Percentiles rank a stretch among this genome's conserved stretches.
Evolutionary conservation across 768 basidiomycete genomes (phyloP).

Genomic region (Brasilioporus rufonigricans): DNA sequence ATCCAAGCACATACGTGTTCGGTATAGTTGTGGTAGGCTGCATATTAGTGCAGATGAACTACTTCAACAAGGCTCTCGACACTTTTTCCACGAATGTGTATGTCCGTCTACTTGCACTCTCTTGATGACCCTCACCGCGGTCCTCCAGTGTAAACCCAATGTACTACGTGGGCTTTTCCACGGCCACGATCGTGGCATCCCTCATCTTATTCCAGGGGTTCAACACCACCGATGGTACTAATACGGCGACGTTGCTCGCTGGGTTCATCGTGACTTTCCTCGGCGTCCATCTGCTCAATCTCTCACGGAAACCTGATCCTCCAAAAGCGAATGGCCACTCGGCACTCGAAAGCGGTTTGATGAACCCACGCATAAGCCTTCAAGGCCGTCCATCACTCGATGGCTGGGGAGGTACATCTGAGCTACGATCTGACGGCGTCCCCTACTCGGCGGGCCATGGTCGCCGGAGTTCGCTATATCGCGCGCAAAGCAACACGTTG

Average conservation of each 20-base stretch:
- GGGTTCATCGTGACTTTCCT: constrained; percentile 94
- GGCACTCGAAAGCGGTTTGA: constrained; percentile 61
- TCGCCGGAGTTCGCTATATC: constrained; percentile 63
- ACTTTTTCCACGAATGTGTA: constrained; percentile 98
- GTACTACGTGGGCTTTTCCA: constrained; percentile 97
- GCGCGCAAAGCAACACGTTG: constrained; percentile 60
- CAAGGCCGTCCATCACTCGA: constrained; percentile 82
- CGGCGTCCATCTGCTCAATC: constrained; percentile 92
- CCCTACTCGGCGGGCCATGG: constrained; percentile 47
- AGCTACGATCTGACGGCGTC: constrained; percentile 28
- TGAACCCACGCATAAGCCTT: constrained; percentile 78
- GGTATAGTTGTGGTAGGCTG: constrained; percentile 77
- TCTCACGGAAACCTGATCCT: constrained; percentile 61
- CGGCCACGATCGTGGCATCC: constrained; percentile 89
- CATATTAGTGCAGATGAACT: constrained; percentile 92
- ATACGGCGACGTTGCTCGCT: constrained; percentile 82
- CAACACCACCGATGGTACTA: constrained; percentile 80
- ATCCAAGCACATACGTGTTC: constrained; percentile 96
- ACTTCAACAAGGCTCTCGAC: constrained; percentile 97
- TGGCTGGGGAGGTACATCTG: constrained; percentile 53
- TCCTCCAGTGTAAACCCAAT: constrained; percentile 84
- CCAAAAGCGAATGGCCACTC: constrained; percentile 46
- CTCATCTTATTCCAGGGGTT: constrained; percentile 97
- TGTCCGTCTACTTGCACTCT: constrained; percentile 29
- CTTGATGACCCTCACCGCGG: neutral